phyloP scores from a whole-genome alignment of 2,329 filamentous ascomycete genomes.

The Aspergillus floridensis region DNA sequence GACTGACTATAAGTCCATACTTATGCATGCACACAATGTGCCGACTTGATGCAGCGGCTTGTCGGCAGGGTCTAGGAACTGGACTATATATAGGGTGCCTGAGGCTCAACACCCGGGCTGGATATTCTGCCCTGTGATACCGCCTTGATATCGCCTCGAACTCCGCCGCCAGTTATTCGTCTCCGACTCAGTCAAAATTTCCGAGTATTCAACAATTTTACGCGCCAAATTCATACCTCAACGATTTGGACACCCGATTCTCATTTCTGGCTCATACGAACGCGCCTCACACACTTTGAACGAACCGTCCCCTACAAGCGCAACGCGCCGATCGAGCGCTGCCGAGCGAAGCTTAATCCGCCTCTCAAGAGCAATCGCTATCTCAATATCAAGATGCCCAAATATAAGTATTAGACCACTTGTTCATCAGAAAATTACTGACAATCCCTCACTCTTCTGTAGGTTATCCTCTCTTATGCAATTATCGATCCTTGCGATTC shows the following conservation, averaged over 20 bases:
- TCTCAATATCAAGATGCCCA: constrained; percentile 65
- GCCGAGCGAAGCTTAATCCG: constrained; percentile 10
- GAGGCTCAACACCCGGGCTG: neutral
- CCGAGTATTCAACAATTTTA: neutral
- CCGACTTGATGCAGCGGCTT: neutral
- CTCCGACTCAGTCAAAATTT: neutral
- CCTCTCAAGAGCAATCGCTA: constrained; percentile 9
- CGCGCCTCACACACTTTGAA: neutral
- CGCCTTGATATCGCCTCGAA: constrained; percentile 10
- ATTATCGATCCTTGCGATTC: neutral
- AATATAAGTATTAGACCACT: constrained; percentile 63
- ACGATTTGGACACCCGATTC: neutral
- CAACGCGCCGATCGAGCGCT: constrained; percentile 19
- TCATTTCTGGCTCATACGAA: neutral
- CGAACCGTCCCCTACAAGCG: constrained; percentile 15
- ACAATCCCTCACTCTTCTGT: constrained; percentile 65
- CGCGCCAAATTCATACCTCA: neutral
- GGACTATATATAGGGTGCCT: neutral
- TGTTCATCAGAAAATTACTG: constrained; percentile 27
- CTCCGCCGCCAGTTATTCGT: constrained; percentile 1
- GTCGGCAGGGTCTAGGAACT: neutral
- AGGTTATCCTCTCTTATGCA: constrained; percentile 38
- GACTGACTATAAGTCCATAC: neutral
- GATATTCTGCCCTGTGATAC: neutral
- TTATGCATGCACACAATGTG: neutral